These are phyloP conservation scores for Cutaneotrichosporon sp. DNA, from an alignment of 1,284 basidiomycete genomes.

Conservation along the genomic window DNA sequence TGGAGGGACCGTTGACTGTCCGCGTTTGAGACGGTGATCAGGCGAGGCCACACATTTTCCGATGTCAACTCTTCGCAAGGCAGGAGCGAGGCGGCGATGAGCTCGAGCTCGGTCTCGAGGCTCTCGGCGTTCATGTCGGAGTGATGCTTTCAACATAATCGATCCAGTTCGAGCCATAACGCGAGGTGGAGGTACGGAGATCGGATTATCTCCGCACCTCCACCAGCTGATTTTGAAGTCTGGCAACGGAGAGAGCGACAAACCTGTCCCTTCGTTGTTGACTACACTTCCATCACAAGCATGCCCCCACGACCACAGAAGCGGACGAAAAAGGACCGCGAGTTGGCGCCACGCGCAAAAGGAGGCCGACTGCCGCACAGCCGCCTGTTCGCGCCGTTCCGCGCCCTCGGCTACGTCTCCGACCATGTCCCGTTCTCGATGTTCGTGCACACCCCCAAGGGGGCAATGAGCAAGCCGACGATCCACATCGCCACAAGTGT, in stretches of 20 bases:
- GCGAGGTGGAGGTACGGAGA: background rate
- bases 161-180: too few relatives aligned
- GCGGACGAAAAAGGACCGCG: conserved; percentile 15
- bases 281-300: background rate
- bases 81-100: conserved; percentile 56
- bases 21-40: conserved; percentile 46
- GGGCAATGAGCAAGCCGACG: conserved; percentile 72
- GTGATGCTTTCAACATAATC: background rate
- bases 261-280: background rate
- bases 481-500: conserved; percentile 83
- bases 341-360: background rate
- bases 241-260: background rate
- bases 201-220: background rate
- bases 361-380: conserved; percentile 20
- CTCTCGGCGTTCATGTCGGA: background rate
- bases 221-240: conserved; percentile 6
- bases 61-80: conserved; percentile 56
- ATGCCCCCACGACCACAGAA: conserved; percentile 18
- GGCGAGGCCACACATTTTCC: conserved; percentile 13
- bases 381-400: conserved; percentile 84
- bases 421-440: conserved; percentile 86
- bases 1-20: conserved; percentile 45
- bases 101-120: conserved; percentile 37
- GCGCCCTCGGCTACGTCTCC: conserved; percentile 87
- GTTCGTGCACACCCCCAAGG: conserved; percentile 81